Base-by-base conservation (phyloP, 2,329 filamentous ascomycete genomes). In the Didymella lethalis region DNA sequence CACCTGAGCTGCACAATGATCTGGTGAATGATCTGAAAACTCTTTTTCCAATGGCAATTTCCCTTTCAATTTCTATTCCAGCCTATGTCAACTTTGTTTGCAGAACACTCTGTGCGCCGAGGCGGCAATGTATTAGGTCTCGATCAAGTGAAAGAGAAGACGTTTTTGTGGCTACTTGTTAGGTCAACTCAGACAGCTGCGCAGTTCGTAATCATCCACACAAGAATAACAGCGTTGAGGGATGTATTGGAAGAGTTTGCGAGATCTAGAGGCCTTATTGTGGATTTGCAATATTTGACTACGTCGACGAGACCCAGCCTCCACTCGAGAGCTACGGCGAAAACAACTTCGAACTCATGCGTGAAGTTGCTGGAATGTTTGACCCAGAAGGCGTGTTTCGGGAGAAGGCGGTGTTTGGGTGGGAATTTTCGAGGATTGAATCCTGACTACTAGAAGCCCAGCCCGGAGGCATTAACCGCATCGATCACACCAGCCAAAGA, bases 231-330 rank as follows among this genome's bases (percentile, higher is more conserved):
- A 8, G 18, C 12, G 6, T 32, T 48, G 7, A 23, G n/a, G 23
- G 5, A n/a, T 4, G 16, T 26, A 2, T 53, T 72, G 7, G 63
- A 71, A 10, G 60, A 63, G 0, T 38, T 67, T 1, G 63, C 69
- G 1, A 61, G 64, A 36, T 53, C 61, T 12, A 64, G 69, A 45
- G 66, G 62, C 2, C 58, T 70, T 1, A 54, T 53, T 26, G 45
- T 59, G 32, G 43, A 51, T 2, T 72, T 53, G 41, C 53, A 72
- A 8, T 73, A 77, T 49, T 50, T 73, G 46, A 77, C 48, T 78
- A 76, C 59, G 75, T 74, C 23, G 73, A 67, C 3, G 51, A 55
- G 47, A 76, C 70, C 59, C 77, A 79, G 61, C 65, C 75, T 32
- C 74, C 75, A 2, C 20, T 66, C 6, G 18, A 31, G 12, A 60